Percentiles rank a stretch among this genome's conserved stretches.
phyloP scores from a whole-genome alignment of 352 stramenopile species.

The Pythium oligandrum region DNA sequence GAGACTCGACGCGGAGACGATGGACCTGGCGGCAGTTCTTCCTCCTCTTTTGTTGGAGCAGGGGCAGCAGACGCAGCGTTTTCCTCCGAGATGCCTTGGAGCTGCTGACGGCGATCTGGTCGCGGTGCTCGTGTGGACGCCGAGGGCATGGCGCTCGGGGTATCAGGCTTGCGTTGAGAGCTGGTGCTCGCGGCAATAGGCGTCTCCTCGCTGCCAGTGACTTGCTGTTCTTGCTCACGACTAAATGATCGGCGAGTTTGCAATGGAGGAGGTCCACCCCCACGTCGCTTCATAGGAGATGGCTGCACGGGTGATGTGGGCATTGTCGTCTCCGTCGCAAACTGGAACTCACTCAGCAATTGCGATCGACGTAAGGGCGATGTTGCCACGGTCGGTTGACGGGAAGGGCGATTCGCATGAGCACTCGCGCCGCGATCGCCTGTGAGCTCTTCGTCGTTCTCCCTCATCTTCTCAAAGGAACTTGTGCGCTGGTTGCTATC shows the following conservation, averaged over 20 bases:
- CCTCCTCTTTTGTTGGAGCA: slow-evolving; percentile 20
- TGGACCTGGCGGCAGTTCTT: slow-evolving; percentile 8
- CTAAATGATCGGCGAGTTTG: slow-evolving; percentile 20
- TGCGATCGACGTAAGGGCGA: slow-evolving; percentile 12
- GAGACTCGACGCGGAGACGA: slow-evolving; percentile 15
- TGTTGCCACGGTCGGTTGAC: slow-evolving; percentile 3
- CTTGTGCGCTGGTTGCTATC: slow-evolving; percentile 6
- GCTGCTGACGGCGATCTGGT: slow-evolving; percentile 12
- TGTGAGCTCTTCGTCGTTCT: slow-evolving; percentile 7
- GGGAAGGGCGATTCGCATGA: slow-evolving; percentile 12
- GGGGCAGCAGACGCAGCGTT: neutral
- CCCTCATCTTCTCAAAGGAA: neutral
- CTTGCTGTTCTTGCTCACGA: slow-evolving; percentile 19
- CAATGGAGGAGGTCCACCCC: slow-evolving; percentile 8
- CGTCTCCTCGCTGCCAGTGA: slow-evolving; percentile 4
- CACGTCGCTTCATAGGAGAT: slow-evolving; percentile 23
- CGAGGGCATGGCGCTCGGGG: slow-evolving; percentile 13
- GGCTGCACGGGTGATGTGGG: slow-evolving; percentile 10
- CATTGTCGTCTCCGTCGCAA: slow-evolving; percentile 18
- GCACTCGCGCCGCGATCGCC: slow-evolving; percentile 16
- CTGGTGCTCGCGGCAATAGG: slow-evolving; percentile 4
- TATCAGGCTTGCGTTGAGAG: slow-evolving; percentile 22
- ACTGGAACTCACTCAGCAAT: slow-evolving; percentile 36
- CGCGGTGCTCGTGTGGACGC: slow-evolving; percentile 1
- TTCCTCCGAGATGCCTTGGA: slow-evolving; percentile 36